A percentile compares a stretch with the other conserved stretches of the same genome.
These are phyloP conservation scores for Bipolaris oryzae DNA, from an alignment of 2,329 filamentous ascomycete genomes.

Conservation along the genomic window DNA sequence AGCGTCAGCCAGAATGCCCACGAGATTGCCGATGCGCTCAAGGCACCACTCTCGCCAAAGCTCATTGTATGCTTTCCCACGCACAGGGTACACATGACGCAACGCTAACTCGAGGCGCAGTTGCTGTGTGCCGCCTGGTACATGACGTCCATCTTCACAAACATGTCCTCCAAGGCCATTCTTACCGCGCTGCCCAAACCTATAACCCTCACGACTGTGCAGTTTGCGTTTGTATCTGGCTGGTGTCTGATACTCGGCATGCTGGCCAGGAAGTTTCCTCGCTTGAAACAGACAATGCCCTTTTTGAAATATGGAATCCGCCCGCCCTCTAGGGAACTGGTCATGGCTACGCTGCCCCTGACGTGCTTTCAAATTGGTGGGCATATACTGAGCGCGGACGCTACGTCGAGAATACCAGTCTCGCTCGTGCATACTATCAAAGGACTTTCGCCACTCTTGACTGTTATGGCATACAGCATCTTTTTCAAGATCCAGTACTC, in stretches of 20 bases:
- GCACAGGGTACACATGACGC: slow-evolving; percentile 8
- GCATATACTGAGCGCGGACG: slow-evolving; percentile 91
- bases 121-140: slow-evolving; percentile 90
- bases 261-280: slow-evolving; percentile 74
- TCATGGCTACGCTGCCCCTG: slow-evolving; percentile 86
- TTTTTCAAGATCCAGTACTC: slow-evolving; percentile 90
- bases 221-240: slow-evolving; percentile 90
- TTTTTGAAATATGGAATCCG: slow-evolving; percentile 85
- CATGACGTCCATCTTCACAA: slow-evolving; percentile 90
- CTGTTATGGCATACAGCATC: slow-evolving; percentile 88
- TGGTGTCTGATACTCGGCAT: slow-evolving; percentile 84
- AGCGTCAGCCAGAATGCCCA: slow-evolving; percentile 93
- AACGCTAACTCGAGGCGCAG: slow-evolving; percentile 56
- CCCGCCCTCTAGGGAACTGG: slow-evolving; percentile 77
- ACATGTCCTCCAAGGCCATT: slow-evolving; percentile 97
- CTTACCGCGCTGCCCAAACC: slow-evolving; percentile 89
- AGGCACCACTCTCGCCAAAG: slow-evolving; percentile 85
- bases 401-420: slow-evolving; percentile 92
- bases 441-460: slow-evolving; percentile 93
- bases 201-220: slow-evolving; percentile 86
- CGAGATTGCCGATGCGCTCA: slow-evolving; percentile 88
- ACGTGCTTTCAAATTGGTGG: slow-evolving; percentile 92
- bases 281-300: slow-evolving; percentile 72
- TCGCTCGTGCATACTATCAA: slow-evolving; percentile 99
- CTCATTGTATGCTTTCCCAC: slow-evolving; percentile 70